Percentiles rank a stretch among this genome's conserved stretches.
Conservation (phyloP, 208 protist genomes). For the Lotmaria passim region DNA sequence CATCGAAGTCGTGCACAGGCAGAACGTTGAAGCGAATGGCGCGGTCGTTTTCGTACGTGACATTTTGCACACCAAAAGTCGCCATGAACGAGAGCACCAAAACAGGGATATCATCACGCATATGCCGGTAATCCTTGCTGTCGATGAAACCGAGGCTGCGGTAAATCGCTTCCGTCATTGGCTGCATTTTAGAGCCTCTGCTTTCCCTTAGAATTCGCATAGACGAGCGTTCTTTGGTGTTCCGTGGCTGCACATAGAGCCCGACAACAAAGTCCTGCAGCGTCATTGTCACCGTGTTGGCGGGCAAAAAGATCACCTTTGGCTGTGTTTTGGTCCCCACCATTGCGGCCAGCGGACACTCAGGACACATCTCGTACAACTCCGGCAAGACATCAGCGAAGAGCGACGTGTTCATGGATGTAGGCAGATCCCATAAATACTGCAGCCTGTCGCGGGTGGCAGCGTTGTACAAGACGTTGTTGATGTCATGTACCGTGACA, state of each 20-base stretch:
- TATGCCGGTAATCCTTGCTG: not conserved
- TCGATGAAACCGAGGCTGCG: not conserved
- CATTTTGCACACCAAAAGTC: conserved; percentile 22
- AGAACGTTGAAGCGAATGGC: conserved; percentile 34
- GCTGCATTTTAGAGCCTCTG: no score
- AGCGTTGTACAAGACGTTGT: conserved; percentile 41
- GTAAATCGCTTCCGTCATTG: not conserved
- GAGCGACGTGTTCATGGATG: conserved; percentile 50
- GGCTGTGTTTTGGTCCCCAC: conserved; percentile 19
- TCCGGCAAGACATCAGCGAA: conserved; percentile 59
- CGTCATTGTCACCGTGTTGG: conserved; percentile 8
- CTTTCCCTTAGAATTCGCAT: no score
- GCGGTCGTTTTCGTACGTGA: conserved; percentile 26
- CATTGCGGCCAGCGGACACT: conserved; percentile 49
- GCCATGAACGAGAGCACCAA: conserved; percentile 15
- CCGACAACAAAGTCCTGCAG: conserved; percentile 28
- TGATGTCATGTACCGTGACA: conserved; percentile 37
- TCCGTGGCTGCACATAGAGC: conserved; percentile 31
- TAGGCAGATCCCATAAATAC: conserved; percentile 11
- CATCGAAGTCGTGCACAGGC: conserved; percentile 23
- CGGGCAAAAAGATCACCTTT: not conserved
- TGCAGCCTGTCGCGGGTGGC: conserved; percentile 10
- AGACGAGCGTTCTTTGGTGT: no score
- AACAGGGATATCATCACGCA: not conserved
- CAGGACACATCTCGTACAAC: conserved; percentile 49